phyloP scores from a whole-genome alignment of 192 early-diverging fungal genomes.

The Linnemannia zychae region DNA sequence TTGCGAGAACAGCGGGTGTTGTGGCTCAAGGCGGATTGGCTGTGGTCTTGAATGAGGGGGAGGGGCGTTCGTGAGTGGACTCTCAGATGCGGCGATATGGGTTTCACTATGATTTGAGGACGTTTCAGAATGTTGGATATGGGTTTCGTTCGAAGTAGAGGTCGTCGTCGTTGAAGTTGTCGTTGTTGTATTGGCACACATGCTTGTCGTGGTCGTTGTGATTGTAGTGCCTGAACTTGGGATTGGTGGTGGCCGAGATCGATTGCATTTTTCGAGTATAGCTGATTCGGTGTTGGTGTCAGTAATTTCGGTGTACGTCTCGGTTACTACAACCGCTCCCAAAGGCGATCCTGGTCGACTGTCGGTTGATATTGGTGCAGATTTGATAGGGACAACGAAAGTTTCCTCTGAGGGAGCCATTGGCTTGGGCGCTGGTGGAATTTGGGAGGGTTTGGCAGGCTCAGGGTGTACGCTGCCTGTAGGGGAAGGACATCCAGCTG shows the following conservation, averaged over 20 bases:
- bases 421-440: background rate
- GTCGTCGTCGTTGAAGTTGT: background rate
- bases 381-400: background rate
- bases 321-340: background rate
- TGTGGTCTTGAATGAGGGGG: background rate
- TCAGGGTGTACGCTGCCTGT: background rate
- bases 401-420: background rate
- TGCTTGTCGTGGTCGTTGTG: too few relatives aligned
- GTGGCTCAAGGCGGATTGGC: background rate
- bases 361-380: background rate
- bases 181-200: background rate
- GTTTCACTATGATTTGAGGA: slow-evolving; percentile 6
- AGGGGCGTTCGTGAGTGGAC: background rate
- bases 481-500: background rate
- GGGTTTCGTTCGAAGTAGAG: background rate
- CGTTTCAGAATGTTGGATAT: slow-evolving; percentile 1
- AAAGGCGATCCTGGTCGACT: background rate
- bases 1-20: slow-evolving; percentile 33
- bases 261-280: background rate
- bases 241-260: background rate
- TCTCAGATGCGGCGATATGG: background rate
- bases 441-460: background rate
- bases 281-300: slow-evolving; percentile 3
- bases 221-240: background rate
- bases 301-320: background rate